Evolutionary conservation across 2,329 filamentous ascomycete genomes (phyloP).

Genomic region (Tetracladium maxilliforme): DNA sequence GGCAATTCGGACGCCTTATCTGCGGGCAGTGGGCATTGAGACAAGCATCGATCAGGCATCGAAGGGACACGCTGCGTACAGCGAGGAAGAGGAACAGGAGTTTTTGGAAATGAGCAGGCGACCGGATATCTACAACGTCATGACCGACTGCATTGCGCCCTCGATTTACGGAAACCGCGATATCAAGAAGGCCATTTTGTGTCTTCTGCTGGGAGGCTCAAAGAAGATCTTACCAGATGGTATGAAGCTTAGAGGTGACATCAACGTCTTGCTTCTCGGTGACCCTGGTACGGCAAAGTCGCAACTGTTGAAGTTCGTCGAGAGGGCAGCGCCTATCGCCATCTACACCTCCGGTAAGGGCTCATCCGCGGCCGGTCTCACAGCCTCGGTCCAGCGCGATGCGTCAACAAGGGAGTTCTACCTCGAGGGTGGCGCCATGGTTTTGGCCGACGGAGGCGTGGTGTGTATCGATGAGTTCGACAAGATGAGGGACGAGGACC

Average conservation of each 20-base stretch:
- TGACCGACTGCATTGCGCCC: slow-evolving; percentile 85
- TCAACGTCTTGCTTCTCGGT: slow-evolving; percentile 92
- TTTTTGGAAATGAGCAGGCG: slow-evolving; percentile 82
- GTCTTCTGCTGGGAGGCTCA: slow-evolving; percentile 81
- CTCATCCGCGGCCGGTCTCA: slow-evolving; percentile 92
- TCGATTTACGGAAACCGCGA: slow-evolving; percentile 94
- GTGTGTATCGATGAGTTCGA: slow-evolving; percentile 99
- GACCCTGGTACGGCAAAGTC: slow-evolving; percentile 98
- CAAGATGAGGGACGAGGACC: slow-evolving; percentile 97
- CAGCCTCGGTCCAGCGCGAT: slow-evolving; percentile 90
- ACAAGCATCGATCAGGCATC: slow-evolving; percentile 81
- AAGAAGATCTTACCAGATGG: slow-evolving; percentile 97
- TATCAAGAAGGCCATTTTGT: slow-evolving; percentile 96
- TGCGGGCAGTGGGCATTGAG: slow-evolving; percentile 83
- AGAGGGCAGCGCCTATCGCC: slow-evolving; percentile 89
- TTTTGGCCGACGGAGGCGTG: slow-evolving; percentile 88
- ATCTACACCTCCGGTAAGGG: slow-evolving; percentile 99
- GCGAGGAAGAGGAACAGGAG: slow-evolving; percentile 93
- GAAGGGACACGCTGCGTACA: slow-evolving; percentile 72
- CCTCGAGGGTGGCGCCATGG: slow-evolving; percentile 95
- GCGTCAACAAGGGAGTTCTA: slow-evolving; percentile 91
- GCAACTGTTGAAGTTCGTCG: slow-evolving; percentile 91
- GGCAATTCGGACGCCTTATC: slow-evolving; percentile 88
- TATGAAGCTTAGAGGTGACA: slow-evolving; percentile 94
- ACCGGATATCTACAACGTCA: slow-evolving; percentile 81